phyloP scores from a whole-genome alignment of 1,284 basidiomycete species.

The Thelephora terrestris region DNA sequence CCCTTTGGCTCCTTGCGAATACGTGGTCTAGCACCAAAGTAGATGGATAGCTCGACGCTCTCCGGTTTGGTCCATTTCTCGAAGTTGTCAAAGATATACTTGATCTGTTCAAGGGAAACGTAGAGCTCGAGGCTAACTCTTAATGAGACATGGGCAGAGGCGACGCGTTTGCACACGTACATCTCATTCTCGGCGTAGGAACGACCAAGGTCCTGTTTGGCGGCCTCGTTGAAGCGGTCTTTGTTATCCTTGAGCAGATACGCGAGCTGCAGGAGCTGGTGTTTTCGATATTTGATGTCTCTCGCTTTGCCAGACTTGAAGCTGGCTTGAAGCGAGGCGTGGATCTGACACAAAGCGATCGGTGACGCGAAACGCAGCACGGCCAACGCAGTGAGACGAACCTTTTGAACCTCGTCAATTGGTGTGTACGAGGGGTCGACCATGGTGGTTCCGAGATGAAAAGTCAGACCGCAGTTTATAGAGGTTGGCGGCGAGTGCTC shows the following conservation, averaged over 20 bases:
- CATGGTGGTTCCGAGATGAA: too few species aligned
- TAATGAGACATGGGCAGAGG: not conserved
- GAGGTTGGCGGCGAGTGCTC: too few species aligned
- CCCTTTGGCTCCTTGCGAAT: slow-evolving; percentile 74
- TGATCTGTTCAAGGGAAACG: slow-evolving; percentile 46
- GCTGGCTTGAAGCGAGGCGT: slow-evolving; percentile 35
- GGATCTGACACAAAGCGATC: slow-evolving; percentile 31
- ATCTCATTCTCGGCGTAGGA: slow-evolving; percentile 43
- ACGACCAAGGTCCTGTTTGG: slow-evolving; percentile 48
- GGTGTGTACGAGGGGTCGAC: too few species aligned
- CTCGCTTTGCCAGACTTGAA: slow-evolving; percentile 55
- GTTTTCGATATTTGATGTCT: slow-evolving; percentile 50
- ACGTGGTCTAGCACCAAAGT: slow-evolving; percentile 45
- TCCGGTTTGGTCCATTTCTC: slow-evolving; percentile 72
- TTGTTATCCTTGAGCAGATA: slow-evolving; percentile 62
- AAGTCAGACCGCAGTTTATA: too few species aligned
- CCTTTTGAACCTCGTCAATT: too few species aligned
- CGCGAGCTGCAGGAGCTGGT: slow-evolving; percentile 54
- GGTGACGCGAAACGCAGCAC: too few species aligned
- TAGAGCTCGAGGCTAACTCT: slow-evolving; percentile 44
- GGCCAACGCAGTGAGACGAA: too few species aligned
- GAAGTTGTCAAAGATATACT: slow-evolving; percentile 56
- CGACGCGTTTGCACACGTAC: slow-evolving; percentile 27
- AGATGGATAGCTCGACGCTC: slow-evolving; percentile 43
- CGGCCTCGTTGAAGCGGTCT: slow-evolving; percentile 43